Evolutionary conservation across 805 yeast genomes (phyloP), one percentile per base, ranked within the genome.

Genomic region (Ogataea zsoltii): DNA sequence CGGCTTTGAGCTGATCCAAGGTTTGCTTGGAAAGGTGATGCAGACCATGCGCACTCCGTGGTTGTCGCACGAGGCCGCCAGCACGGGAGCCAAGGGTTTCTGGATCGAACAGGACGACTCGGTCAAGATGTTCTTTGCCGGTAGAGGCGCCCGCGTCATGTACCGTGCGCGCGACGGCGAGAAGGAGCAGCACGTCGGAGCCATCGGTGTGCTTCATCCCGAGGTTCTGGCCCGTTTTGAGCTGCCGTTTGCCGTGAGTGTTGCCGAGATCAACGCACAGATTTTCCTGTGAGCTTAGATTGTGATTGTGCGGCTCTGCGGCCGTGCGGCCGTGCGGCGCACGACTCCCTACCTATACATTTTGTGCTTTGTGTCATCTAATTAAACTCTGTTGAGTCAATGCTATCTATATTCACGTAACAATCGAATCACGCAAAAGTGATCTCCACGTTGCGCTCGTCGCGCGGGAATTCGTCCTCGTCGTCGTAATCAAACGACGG

Each of bases 141-240:
- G 98, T 33, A 85, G 99, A 74, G 97, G 97, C 51, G 99, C 99
- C 42, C 83, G 80, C 61, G 77, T 94, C 52, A 79, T 76, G 70
- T 87, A 82, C 71, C 82, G 95, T 74, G 70, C 75, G 46, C 76
- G 70, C 48, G 79, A 78, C 46, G 85, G 80, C 48, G 84, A 69
- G 28, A 72, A 76, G 33, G 78, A 76, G 13, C 66, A 75, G 57
- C 76, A 70, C 45, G 76, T 91, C 59, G 99, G 99, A 54, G 72
- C 82, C 38, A 74, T 94, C 56, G 99, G 99, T 68, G 97, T 90
- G 48, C 75, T 94, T 58, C 99, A 94, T 67, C 99, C 99, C 29
- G 89, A 85, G 63, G 99, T 94, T 42, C 76, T 92, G 76, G 77
- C 77, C 50, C 72, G 77, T 61, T 94, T 91, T 62, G 97, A 90